These are phyloP conservation scores for Lavandula angustifolia DNA, from an alignment of 257 asterid species.

Conservation along the genomic window DNA sequence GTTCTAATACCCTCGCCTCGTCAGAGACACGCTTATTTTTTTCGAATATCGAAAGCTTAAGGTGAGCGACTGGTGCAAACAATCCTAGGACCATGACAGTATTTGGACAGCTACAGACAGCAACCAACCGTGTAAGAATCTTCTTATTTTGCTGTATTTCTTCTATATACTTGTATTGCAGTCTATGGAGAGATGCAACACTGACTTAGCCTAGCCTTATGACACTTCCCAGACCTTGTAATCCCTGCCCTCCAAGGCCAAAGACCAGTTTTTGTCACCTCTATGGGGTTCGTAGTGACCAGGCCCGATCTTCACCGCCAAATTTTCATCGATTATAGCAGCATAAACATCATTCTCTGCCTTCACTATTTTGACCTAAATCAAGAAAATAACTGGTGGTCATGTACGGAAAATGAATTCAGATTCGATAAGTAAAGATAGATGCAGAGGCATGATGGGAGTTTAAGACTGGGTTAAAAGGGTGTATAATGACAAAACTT, in stretches of 20 bases:
- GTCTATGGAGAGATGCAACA: not conserved
- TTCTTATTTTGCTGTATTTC: constrained; percentile 3
- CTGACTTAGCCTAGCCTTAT: constrained; percentile 21
- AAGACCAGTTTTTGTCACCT: constrained; percentile 57
- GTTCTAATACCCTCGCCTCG: not conserved
- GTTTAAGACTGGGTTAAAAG: not conserved
- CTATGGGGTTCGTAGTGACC: constrained; percentile 74
- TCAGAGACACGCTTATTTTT: too few species aligned
- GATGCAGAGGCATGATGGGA: too few species aligned
- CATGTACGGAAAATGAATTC: not conserved
- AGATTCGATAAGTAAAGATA: not conserved
- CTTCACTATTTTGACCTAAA: constrained; percentile 68
- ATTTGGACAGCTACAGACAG: not conserved
- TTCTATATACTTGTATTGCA: not conserved
- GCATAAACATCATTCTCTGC: constrained; percentile 93
- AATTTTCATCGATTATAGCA: constrained; percentile 72
- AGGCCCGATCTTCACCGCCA: constrained; percentile 91
- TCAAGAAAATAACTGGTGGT: constrained; percentile 14
- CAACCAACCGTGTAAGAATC: too few species aligned
- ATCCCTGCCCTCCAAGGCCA: constrained; percentile 65
- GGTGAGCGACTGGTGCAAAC: constrained; percentile 18
- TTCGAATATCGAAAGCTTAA: constrained; percentile 6
- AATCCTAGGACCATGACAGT: not conserved
- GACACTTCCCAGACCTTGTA: constrained; percentile 79
- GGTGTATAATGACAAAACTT: not conserved